Percentiles rank a stretch among this genome's conserved stretches.
Evolutionary conservation across 2,329 filamentous ascomycete species (phyloP).

Genomic region (Pseudofabraea citricarpa): DNA sequence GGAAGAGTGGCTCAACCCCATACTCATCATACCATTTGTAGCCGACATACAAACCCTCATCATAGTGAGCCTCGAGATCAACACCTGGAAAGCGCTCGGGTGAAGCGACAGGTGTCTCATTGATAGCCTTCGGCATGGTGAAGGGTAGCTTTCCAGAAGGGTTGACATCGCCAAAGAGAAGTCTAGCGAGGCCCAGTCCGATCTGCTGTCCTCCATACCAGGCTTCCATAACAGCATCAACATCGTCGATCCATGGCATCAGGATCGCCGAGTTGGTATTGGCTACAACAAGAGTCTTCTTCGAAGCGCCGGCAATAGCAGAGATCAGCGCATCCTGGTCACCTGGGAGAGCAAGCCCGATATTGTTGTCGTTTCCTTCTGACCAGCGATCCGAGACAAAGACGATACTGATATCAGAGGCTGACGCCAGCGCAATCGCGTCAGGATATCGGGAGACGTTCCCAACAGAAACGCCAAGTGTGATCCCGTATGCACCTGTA

Average conservation of each 20-base stretch:
- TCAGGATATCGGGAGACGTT: conserved; percentile 5
- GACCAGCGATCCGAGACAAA: conserved; percentile 14
- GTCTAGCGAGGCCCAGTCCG: conserved; percentile 57
- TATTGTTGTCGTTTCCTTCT: conserved; percentile 13
- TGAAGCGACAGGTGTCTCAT: conserved; percentile 1
- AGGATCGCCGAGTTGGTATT: conserved; percentile 55
- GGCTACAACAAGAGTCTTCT: conserved; percentile 52
- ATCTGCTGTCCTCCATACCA: conserved; percentile 61
- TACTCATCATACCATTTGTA: conserved; percentile 75
- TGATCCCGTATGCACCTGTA: conserved; percentile 12
- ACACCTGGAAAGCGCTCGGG: conserved; percentile 1
- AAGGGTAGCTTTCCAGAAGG: conserved; percentile 49
- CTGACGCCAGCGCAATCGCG: conserved; percentile 11
- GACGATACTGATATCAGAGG: conserved; percentile 13
- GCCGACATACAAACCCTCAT: conserved; percentile 73
- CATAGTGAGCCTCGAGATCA: conserved; percentile 40
- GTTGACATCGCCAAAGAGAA: conserved; percentile 55
- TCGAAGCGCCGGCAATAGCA: conserved; percentile 47
- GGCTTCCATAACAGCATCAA: conserved; percentile 25
- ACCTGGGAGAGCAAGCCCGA: conserved; percentile 12
- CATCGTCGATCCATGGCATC: conserved; percentile 45
- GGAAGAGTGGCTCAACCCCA: conserved; percentile 58
- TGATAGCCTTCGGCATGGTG: conserved; percentile 2
- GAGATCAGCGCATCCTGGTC: conserved; percentile 31
- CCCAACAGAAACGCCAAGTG: conserved; percentile 7